Base-by-base conservation (phyloP, 2,329 filamentous ascomycete species). In the Cytospora piceae region DNA sequence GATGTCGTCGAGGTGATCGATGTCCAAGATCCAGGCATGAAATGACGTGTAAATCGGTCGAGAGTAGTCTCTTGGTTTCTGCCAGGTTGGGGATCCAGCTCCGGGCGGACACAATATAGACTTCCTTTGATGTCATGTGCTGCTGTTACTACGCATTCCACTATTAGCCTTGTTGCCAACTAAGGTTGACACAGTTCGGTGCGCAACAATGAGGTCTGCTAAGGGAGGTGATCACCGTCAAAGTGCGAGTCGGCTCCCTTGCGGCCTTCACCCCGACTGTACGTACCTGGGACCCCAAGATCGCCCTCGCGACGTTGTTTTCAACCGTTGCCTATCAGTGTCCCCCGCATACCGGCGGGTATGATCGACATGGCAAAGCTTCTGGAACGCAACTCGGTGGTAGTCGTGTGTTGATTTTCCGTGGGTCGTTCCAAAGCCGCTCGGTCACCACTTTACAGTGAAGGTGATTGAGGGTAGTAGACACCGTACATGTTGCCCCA, bases 401-500 rank as follows among this genome's bases (percentile, higher is more conserved):
- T 58, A 24, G 46, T 56, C 29, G 54, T 53, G 24, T 34, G 32
- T 62, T 63, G 42, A 32, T 64, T 34, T 61, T 27, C 37, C 39
- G 17, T 51, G 46, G 46, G 51, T 52, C 51, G 61, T 51, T 61
- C 27, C 54, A 54, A 32, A 49, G 53, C 29, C 52, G 52, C 63
- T 56, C 27, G 24, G 31, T 22, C 55, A 54, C 24, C 11, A 32
- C 60, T 42, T 69, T 61, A 70, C 54, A 68, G 49, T 27, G 70
- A 71, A 59, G 70, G 73, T 27, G 72, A 72, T 39, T 72, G 68
- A 27, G 74, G 75, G 61, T 77, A 78, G 63, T 77, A 76, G 68
- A 77, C 72, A 29, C 73, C 73, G 63, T 77, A 78, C 65, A 76
- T 71, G 68, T 71, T 74, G 74, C 74, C 77, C 27, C 75, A 73